Evolutionary conservation across 805 yeast species (phyloP), one percentile per base, ranked within the genome.

Genomic region (Starmera caribaea): DNA sequence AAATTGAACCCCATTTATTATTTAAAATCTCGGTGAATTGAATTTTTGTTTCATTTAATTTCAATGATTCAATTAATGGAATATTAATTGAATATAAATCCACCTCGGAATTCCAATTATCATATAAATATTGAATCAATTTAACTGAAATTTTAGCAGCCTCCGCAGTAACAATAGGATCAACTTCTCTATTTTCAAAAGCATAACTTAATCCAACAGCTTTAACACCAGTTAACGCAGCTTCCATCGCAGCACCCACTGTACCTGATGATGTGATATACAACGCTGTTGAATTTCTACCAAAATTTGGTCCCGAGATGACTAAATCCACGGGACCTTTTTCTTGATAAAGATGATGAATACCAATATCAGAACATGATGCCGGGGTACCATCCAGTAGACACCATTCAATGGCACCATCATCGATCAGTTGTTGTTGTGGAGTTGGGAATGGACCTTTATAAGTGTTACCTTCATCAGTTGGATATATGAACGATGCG

Each of bases 241-340:
- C 94, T 62, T 92, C 98, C 87, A 89, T 74, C 1, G 97, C 92
- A 4, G 96, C 97, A 21, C 98, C 98, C 14, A 92, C 81, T 2
- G 98, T 92, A 12, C 98, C 98, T 49, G 94, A 81, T 5, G 96
- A 78, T 51, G 92, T 71, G 40, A 88, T 83, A 59, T 88, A 92
- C 35, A 90, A 74, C 6, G 94, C 87, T 17, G 90, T 77, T 2
- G 96, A 79, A 60, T 92, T 92, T 55, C 96, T 76, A 16, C 98
- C 98, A 48, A 82, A 90, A 57, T 92, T 92, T 8, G 98, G 98
- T 1, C 98, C 98, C 40, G 95, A 83, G 16, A 92, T 59, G 5
- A 92, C 96, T 43, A 90, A 64, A 60, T 92, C 97, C 16, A 89
- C 76, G 1, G 81, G 81, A 4, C 71, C 73, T 32, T 65, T 62